phyloP scores from a whole-genome alignment of 495 filamentous ascomycete species.

The Podospora anserina region DNA sequence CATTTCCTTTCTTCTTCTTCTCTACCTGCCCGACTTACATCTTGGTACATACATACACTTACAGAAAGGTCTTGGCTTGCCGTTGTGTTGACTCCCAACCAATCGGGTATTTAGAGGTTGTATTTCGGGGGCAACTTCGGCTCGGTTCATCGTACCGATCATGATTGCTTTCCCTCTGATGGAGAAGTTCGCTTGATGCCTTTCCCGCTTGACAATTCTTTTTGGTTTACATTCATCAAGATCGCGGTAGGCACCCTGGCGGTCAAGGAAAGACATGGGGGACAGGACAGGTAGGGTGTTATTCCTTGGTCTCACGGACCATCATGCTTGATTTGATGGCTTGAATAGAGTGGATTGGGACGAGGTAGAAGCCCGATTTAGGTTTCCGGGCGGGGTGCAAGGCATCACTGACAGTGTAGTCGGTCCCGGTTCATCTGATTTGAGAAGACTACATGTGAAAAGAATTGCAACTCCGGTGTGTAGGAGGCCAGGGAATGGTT shows the following conservation, averaged over 20 bases:
- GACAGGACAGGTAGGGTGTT: neutral
- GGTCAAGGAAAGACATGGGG: neutral
- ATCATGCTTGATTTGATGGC: neutral
- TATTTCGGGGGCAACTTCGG: neutral
- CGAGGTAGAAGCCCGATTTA: neutral
- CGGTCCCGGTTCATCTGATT: neutral
- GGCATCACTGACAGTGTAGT: neutral
- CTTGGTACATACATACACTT: neutral
- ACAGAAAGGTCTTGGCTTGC: neutral
- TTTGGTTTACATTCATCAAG: neutral
- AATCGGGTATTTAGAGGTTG: conserved; percentile 3
- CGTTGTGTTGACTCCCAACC: neutral
- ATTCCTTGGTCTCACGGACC: neutral
- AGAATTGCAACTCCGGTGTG: neutral
- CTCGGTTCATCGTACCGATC: conserved; percentile 6
- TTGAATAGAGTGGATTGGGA: neutral
- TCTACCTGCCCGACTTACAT: neutral
- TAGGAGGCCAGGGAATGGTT: neutral
- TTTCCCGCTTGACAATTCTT: neutral
- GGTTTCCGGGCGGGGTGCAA: too few species aligned
- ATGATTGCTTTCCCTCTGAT: neutral
- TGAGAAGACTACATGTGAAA: neutral
- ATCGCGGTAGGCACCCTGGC: neutral
- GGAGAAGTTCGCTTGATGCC: neutral
- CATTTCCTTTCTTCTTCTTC: neutral